Percentiles rank a stretch among this genome's conserved stretches.
Conservation (phyloP, 345 rosid genomes). For the Salix caprea region DNA sequence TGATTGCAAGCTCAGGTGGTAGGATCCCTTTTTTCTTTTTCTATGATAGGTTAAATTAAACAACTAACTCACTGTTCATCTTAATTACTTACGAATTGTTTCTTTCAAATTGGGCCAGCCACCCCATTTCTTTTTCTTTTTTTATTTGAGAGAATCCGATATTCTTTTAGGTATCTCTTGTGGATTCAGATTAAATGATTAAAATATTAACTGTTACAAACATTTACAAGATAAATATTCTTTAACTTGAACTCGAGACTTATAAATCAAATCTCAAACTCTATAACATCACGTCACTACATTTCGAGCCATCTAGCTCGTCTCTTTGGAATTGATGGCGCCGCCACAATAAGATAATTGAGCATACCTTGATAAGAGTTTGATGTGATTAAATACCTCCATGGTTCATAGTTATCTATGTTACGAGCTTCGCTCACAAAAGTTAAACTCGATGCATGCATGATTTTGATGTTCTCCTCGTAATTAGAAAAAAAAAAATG, state of each 20-base stretch:
- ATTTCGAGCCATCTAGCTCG: not conserved
- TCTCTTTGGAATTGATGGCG: conserved; percentile 5
- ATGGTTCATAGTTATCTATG: not conserved
- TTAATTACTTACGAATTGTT: conserved; percentile 11
- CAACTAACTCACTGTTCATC: not conserved
- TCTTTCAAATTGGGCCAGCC: conserved; percentile 16
- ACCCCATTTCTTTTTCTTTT: not conserved
- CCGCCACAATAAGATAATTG: not conserved
- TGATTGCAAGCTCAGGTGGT: not conserved
- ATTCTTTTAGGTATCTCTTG: too few species aligned
- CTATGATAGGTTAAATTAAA: not conserved
- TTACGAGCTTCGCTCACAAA: not conserved
- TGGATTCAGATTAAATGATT: rapidly evolving
- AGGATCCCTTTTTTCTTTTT: conserved; percentile 2
- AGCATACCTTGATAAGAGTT: not conserved
- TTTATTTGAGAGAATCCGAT: too few species aligned
- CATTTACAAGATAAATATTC: rapidly evolving
- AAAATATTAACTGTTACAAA: rapidly evolving
- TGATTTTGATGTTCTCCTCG: not conserved
- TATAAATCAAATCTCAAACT: too few species aligned
- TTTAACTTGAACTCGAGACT: too few species aligned
- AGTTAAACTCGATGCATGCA: not conserved
- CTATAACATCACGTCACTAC: too few species aligned
- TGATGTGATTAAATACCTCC: not conserved
- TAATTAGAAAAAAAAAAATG: too few species aligned